Conservation (phyloP, 2,329 filamentous ascomycete species). For the Fusarium liriodendri region DNA sequence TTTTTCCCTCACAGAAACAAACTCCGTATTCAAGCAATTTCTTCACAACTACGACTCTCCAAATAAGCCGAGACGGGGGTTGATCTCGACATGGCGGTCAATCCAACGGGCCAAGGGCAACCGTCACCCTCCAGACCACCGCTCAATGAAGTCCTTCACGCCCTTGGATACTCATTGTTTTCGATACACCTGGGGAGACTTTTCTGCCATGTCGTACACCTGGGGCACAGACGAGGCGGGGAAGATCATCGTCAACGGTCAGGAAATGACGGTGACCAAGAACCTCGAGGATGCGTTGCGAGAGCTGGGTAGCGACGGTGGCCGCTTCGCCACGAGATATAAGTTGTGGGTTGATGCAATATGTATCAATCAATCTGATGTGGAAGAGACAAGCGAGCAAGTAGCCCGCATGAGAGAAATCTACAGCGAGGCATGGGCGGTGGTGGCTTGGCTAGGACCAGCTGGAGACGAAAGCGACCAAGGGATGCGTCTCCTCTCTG, state of each 20-base stretch:
- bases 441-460: slow-evolving; percentile 17
- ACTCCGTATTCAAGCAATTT: background rate
- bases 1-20: slow-evolving; percentile 9
- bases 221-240: slow-evolving; percentile 14
- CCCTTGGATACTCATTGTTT: background rate
- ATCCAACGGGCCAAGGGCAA: slow-evolving; percentile 5
- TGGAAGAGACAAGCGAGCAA: slow-evolving; percentile 13
- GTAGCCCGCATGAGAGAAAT: slow-evolving; percentile 17
- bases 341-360: slow-evolving; percentile 20
- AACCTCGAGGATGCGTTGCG: slow-evolving; percentile 14
- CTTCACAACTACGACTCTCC: slow-evolving; percentile 6
- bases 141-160: slow-evolving; percentile 11
- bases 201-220: slow-evolving; percentile 11
- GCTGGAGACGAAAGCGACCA: slow-evolving; percentile 13
- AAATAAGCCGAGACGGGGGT: slow-evolving; percentile 1
- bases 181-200: slow-evolving; percentile 17
- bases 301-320: slow-evolving; percentile 2
- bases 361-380: slow-evolving; percentile 16
- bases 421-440: slow-evolving; percentile 16
- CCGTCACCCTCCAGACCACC: background rate
- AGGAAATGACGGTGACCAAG: slow-evolving; percentile 15
- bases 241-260: slow-evolving; percentile 8
- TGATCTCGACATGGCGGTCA: slow-evolving; percentile 15
- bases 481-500: slow-evolving; percentile 5
- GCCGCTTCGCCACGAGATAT: slow-evolving; percentile 4